Evolutionary conservation across 1,284 basidiomycete species (phyloP), one percentile per base, ranked within the genome.

Genomic region (Marasmius oreades): DNA sequence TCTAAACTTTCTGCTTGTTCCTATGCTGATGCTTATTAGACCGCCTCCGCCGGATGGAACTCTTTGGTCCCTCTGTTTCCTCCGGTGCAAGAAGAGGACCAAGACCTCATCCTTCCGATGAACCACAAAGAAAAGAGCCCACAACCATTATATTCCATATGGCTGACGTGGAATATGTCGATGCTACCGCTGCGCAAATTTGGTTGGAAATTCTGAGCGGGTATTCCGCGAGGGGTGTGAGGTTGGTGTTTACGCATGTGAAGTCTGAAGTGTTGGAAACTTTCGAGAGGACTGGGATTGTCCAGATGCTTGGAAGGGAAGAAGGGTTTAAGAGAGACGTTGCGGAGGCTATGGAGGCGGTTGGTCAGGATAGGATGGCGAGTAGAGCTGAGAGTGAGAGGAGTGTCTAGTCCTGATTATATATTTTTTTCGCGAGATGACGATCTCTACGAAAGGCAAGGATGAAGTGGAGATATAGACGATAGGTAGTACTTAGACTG

Each of bases 111-210:
- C 94, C 95, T 0, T 93, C 92, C 1, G 94, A 96, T 59, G 85
- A 80, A 55, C 93, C 94, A 0, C 76, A 84, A 18, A 77, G 94
- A 60, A 82, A 84, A 58, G 81, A 88, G 56, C 89, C 93, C 3
- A 84, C 82, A 34, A 83, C 86, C 0, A 73, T 97, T 28, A 90
- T 96, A 14, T 92, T 96, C 72, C 93, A 97, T 66, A 81, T 95
- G 76, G 86, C 88, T 10, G 95, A 93, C 70, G 87, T 93, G 3
- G 92, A 93, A 59, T 80, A 76, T 20, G 86, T 88, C 59, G 93
- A 95, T 68, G 92, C 93, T 10, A 93, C 90, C 24, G 93, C 94
- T 11, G 81, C 88, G 3, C 92, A 94, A 69, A 93, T 95, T 60
- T 82, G 97, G 63, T 77, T 80, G 59, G 95, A 98, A 68, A 73